These are phyloP conservation scores for Rhizopus delemar DNA, from an alignment of 371 early-diverging fungal species.

Conservation along the genomic window DNA sequence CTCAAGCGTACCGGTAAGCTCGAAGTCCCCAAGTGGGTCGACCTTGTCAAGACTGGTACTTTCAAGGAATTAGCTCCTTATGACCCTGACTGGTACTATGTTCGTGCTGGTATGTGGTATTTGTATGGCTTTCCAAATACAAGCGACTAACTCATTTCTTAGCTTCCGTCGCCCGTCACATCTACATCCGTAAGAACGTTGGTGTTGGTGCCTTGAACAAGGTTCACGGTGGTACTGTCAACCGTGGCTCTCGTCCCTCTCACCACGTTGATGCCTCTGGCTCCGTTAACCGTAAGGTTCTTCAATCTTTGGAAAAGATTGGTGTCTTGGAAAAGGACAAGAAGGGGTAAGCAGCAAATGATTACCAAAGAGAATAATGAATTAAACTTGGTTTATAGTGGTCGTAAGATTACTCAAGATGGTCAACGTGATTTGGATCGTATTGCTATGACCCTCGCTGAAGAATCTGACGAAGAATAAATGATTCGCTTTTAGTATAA, in stretches of 20 bases:
- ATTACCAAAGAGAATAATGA: neutral
- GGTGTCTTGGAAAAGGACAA: conserved; percentile 90
- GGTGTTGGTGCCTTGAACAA: conserved; percentile 93
- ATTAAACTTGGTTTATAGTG: conserved; percentile 44
- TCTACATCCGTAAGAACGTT: conserved; percentile 91
- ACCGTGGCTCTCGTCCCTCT: conserved; percentile 93
- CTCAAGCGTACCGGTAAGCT: conserved; percentile 96
- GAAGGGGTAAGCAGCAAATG: conserved; percentile 61
- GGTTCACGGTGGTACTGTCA: conserved; percentile 86
- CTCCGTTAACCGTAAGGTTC: conserved; percentile 87
- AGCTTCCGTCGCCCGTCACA: conserved; percentile 95
- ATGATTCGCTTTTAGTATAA: neutral
- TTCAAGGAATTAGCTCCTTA: conserved; percentile 95
- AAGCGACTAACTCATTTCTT: conserved; percentile 2
- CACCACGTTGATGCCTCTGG: conserved; percentile 86
- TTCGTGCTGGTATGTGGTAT: conserved; percentile 79
- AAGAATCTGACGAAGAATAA: conserved; percentile 41
- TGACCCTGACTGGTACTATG: conserved; percentile 98
- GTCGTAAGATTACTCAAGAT: conserved; percentile 79
- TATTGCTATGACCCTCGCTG: conserved; percentile 60
- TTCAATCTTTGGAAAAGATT: conserved; percentile 96
- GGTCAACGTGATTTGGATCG: conserved; percentile 88
- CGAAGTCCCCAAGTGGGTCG: conserved; percentile 96
- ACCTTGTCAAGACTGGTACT: conserved; percentile 94
- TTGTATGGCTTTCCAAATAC: neutral